phyloP scores from a whole-genome alignment of 2,329 filamentous ascomycete genomes.

The Balansia obtecta region DNA sequence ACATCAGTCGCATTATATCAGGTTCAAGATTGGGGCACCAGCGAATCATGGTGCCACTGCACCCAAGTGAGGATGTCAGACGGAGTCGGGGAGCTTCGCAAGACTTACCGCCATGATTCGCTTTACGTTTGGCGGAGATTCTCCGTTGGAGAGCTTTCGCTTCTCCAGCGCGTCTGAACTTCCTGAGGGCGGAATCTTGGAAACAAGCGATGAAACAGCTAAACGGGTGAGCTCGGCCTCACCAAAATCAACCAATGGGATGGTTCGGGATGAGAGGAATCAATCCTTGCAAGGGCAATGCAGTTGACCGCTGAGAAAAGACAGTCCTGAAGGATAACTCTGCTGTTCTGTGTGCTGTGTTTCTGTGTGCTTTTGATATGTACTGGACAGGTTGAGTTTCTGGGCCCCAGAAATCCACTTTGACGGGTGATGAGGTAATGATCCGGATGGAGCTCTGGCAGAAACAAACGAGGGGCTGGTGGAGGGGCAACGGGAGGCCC shows the following conservation, averaged over 20 bases:
- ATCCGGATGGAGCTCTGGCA: not conserved
- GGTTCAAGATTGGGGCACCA: not conserved
- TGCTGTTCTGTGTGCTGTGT: not conserved
- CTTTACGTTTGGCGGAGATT: conserved; percentile 43
- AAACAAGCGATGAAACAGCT: conserved; percentile 19
- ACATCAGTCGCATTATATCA: not conserved
- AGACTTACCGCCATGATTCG: conserved; percentile 49
- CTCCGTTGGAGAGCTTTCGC: conserved; percentile 53
- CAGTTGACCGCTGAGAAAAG: not conserved
- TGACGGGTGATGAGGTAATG: conserved; percentile 7
- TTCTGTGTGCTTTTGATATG: not conserved
- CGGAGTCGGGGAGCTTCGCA: not conserved
- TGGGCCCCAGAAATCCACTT: not conserved
- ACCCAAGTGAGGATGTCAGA: not conserved
- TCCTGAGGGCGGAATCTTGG: conserved; percentile 23
- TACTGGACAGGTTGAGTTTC: not conserved
- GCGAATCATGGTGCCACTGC: not conserved
- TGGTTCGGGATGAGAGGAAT: not conserved
- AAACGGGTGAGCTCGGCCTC: conserved; percentile 24
- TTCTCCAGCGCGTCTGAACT: conserved; percentile 47
- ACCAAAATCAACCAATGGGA: conserved; percentile 1
- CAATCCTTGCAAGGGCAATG: not conserved
- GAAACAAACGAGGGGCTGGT: conserved; percentile 6
- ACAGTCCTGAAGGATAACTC: not conserved
- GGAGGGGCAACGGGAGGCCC: not conserved